These are phyloP conservation scores for Kokia cookei DNA, from an alignment of 441 rosid species.

Conservation along the genomic window DNA sequence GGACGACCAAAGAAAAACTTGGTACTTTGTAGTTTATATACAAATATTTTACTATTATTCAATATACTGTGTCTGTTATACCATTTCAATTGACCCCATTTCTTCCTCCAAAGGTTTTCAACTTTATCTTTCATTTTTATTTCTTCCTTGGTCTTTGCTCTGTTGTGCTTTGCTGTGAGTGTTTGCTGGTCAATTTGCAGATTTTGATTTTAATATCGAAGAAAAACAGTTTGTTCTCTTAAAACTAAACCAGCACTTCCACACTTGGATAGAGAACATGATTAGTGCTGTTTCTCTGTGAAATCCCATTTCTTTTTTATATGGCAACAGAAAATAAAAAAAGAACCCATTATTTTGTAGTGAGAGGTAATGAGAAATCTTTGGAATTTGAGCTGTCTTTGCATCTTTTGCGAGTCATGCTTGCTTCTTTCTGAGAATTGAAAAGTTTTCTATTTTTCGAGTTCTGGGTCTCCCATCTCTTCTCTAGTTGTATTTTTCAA, in stretches of 20 bases:
- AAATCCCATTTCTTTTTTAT: background rate
- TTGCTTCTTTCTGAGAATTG: conserved; percentile 30
- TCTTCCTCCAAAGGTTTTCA: background rate
- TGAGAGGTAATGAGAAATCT: conserved; percentile 16
- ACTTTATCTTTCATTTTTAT: background rate
- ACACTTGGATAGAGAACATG: conserved; percentile 56
- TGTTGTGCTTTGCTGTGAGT: conserved; percentile 9
- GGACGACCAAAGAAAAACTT: background rate
- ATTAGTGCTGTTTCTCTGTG: conserved; percentile 29
- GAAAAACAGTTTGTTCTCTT: conserved; percentile 31
- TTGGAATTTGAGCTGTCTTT: conserved; percentile 57
- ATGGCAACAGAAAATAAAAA: background rate
- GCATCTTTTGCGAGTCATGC: conserved; percentile 83
- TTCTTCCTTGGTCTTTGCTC: background rate
- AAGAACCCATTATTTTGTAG: background rate
- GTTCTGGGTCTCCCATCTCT: conserved; percentile 12
- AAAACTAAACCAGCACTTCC: conserved; percentile 27
- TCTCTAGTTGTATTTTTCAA: conserved; percentile 3
- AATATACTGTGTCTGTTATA: background rate
- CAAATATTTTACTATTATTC: background rate
- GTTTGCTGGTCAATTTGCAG: conserved; percentile 25
- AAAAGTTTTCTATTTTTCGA: conserved; percentile 12
- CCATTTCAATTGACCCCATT: background rate
- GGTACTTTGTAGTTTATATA: background rate
- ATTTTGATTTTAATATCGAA: conserved; percentile 14